These are phyloP conservation scores for Leccinum olivaceoglutinosum DNA, from an alignment of 1,284 basidiomycete species.

Conservation along the genomic window DNA sequence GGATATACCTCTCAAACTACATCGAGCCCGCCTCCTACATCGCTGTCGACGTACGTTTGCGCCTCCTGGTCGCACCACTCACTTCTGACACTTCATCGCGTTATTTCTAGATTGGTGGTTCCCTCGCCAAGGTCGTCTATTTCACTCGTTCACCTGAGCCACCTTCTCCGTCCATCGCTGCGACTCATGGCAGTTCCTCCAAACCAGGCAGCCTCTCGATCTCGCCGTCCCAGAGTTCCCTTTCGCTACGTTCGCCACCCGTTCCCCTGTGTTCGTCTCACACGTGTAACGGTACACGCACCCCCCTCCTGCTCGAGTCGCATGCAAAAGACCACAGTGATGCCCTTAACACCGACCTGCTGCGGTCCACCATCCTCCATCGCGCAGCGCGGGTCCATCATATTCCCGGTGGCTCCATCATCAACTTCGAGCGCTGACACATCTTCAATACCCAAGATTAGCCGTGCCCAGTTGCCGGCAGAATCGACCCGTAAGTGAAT, in stretches of 20 bases:
- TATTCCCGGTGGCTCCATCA: conserved; percentile 91
- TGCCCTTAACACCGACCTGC: conserved; percentile 41
- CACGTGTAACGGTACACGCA: conserved; percentile 67
- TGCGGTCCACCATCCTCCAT: conserved; percentile 64
- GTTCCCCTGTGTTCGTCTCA: conserved; percentile 34
- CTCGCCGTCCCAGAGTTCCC: conserved; percentile 38
- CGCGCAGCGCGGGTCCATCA: conserved; percentile 64
- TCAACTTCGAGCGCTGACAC: conserved; percentile 94
- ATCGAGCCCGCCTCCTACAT: conserved; percentile 96
- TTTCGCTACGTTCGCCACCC: conserved; percentile 33
- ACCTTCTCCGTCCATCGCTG: conserved; percentile 58
- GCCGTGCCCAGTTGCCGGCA: conserved; percentile 82
- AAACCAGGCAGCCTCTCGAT: conserved; percentile 42
- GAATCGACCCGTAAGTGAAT: conserved; percentile 72
- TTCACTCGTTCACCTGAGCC: conserved; percentile 88
- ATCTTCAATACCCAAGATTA: conserved; percentile 83
- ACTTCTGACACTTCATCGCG: conserved; percentile 6
- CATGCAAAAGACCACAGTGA: conserved; percentile 30
- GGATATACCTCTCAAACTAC: conserved; percentile 93
- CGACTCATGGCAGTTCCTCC: conserved; percentile 49
- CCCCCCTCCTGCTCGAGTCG: conserved; percentile 68
- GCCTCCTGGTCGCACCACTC: conserved; percentile 1
- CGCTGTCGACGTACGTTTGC: conserved; percentile 80
- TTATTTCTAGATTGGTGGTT: conserved; percentile 80
- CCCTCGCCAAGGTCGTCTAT: conserved; percentile 97